Evolutionary conservation across 495 filamentous ascomycete genomes (phyloP).

Genomic region (Cryomyces antarcticus): DNA sequence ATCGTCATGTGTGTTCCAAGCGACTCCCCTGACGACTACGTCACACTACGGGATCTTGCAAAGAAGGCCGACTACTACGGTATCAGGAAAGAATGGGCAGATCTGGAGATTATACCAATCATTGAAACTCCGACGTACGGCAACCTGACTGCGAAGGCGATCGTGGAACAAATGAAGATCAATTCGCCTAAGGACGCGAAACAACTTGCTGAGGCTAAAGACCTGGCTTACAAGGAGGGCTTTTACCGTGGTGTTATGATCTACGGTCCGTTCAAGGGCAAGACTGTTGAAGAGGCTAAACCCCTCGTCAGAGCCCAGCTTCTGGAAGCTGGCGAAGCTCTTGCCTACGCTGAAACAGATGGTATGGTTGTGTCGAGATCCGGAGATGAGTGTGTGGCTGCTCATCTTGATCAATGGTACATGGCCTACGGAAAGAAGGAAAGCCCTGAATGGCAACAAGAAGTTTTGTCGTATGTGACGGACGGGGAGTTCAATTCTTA

Average conservation of each 20-base stretch:
- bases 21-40: constrained; percentile 90
- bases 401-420: constrained; percentile 91
- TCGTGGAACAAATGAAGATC: constrained; percentile 91
- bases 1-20: constrained; percentile 91
- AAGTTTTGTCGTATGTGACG: constrained; percentile 51
- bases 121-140: constrained; percentile 83
- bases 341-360: constrained; percentile 85
- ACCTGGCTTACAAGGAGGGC: constrained; percentile 90
- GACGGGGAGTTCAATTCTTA: constrained; percentile 49
- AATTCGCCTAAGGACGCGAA: constrained; percentile 84
- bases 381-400: constrained; percentile 79
- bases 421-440: constrained; percentile 64
- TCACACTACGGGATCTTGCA: constrained; percentile 64
- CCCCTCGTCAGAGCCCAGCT: constrained; percentile 65
- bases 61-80: constrained; percentile 97
- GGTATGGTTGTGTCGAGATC: constrained; percentile 68
- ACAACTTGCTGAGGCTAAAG: constrained; percentile 81
- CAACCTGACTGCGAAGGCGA: constrained; percentile 56
- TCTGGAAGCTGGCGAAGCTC: constrained; percentile 59
- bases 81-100: constrained; percentile 93
- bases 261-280: constrained; percentile 71
- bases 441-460: constrained; percentile 50
- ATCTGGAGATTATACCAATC: constrained; percentile 68
- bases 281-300: constrained; percentile 70
- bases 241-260: constrained; percentile 92